Conservation (phyloP, 495 filamentous ascomycete genomes). For the Apiosordaria backusii region DNA sequence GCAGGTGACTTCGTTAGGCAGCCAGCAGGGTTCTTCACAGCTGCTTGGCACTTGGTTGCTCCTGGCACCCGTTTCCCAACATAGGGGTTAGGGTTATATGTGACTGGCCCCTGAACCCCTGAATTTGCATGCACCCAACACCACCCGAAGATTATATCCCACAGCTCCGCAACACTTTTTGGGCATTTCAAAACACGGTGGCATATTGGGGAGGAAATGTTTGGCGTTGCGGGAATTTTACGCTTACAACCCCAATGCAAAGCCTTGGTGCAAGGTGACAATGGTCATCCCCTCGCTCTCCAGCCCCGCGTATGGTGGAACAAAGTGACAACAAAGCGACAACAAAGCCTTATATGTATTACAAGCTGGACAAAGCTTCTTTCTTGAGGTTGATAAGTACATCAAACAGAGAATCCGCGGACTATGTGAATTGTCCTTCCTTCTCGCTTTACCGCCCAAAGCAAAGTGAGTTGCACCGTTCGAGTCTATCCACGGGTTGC, state of each 20-base stretch:
- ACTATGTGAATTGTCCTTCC: not conserved
- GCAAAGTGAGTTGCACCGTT: too few species aligned
- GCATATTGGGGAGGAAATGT: not conserved
- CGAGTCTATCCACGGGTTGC: too few species aligned
- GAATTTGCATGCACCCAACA: not conserved
- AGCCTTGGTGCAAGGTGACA: too few species aligned
- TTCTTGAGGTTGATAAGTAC: not conserved
- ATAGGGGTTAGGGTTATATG: not conserved
- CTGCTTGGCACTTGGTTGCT: not conserved
- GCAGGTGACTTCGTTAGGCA: conserved; percentile 13
- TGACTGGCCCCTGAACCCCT: not conserved
- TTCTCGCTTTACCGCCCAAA: too few species aligned
- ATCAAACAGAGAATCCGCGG: not conserved
- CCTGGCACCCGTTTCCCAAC: not conserved
- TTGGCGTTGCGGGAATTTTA: not conserved
- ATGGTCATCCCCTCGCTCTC: too few species aligned
- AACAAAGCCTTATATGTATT: not conserved
- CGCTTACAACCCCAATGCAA: too few species aligned
- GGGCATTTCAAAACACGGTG: too few species aligned
- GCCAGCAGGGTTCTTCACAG: not conserved
- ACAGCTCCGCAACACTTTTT: too few species aligned
- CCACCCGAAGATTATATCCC: too few species aligned
- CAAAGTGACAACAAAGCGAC: too few species aligned
- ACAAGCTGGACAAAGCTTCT: not conserved
- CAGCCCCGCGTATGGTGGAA: too few species aligned